Evolutionary conservation across 2,329 filamentous ascomycete genomes (phyloP).

Genomic region (Colletotrichum sp.): DNA sequence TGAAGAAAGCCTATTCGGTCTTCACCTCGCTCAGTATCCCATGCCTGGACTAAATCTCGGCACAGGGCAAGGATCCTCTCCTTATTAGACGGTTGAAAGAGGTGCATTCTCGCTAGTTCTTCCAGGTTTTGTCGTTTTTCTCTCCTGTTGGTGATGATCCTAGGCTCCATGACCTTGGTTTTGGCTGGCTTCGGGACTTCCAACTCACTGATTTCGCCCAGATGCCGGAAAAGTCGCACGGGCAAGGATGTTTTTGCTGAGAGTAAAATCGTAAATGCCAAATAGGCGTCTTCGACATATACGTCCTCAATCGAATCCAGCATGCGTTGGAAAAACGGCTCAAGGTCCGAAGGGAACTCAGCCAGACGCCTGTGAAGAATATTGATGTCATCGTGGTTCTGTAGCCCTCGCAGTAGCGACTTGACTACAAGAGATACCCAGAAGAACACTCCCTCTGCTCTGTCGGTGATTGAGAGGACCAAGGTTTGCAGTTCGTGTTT

Average conservation of each 20-base stretch:
- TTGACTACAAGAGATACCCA: conserved; percentile 31
- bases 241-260: background rate
- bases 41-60: background rate
- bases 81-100: too few relatives aligned
- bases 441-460: conserved; percentile 36
- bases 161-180: too few relatives aligned
- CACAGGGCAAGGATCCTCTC: too few relatives aligned
- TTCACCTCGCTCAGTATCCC: background rate
- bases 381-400: background rate
- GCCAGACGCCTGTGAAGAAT: conserved; percentile 2
- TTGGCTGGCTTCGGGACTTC: too few relatives aligned
- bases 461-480: background rate
- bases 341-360: conserved; percentile 18
- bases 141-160: too few relatives aligned
- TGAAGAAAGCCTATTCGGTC: background rate
- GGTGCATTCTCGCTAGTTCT: too few relatives aligned
- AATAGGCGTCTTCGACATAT: background rate
- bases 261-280: background rate
- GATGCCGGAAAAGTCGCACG: too few relatives aligned
- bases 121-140: too few relatives aligned
- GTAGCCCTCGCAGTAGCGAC: conserved; percentile 21
- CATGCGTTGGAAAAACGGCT: conserved; percentile 20
- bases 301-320: conserved; percentile 5
- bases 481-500: too few relatives aligned
- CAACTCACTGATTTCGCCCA: too few relatives aligned